Percentiles rank a stretch among this genome's conserved stretches.
Evolutionary conservation across 2,329 filamentous ascomycete species (phyloP).

Genomic region (Fusarium buxicola): DNA sequence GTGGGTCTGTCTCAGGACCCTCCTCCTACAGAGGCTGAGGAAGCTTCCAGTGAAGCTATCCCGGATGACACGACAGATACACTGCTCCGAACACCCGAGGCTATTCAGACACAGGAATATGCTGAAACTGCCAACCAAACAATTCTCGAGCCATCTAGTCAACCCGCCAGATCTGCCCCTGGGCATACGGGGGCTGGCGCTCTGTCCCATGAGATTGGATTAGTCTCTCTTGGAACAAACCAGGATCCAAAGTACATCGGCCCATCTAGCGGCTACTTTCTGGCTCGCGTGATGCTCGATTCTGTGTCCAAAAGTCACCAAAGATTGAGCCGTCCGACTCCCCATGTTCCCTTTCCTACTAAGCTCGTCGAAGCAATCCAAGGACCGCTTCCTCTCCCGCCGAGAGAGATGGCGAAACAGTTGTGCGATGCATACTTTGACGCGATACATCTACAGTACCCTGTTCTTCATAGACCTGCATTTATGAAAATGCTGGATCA

Average conservation of each 20-base stretch:
- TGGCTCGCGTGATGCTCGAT: conserved; percentile 61
- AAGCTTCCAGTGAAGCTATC: conserved; percentile 25
- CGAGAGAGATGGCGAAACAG: conserved; percentile 52
- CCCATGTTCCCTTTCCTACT: conserved; percentile 35
- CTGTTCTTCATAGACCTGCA: conserved; percentile 59
- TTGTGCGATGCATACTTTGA: conserved; percentile 62
- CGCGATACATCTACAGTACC: conserved; percentile 60
- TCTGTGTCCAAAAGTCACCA: conserved; percentile 48
- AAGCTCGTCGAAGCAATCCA: conserved; percentile 50
- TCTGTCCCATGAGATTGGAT: conserved; percentile 63
- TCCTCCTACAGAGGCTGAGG: conserved; percentile 17
- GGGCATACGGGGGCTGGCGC: conserved; percentile 36
- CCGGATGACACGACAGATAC: conserved; percentile 15
- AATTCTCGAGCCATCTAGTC: conserved; percentile 7
- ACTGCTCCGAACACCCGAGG: not conserved
- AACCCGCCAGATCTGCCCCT: conserved; percentile 24
- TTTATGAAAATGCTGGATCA: conserved; percentile 55
- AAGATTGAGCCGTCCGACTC: conserved; percentile 6
- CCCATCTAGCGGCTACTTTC: conserved; percentile 66
- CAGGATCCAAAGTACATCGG: conserved; percentile 64
- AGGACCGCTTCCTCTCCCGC: conserved; percentile 49
- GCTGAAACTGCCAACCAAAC: not conserved
- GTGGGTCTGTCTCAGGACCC: conserved; percentile 52
- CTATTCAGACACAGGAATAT: not conserved
- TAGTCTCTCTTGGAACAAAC: conserved; percentile 62